Conservation (phyloP, 371 early-diverging fungal genomes). For the Mucor indicus region DNA sequence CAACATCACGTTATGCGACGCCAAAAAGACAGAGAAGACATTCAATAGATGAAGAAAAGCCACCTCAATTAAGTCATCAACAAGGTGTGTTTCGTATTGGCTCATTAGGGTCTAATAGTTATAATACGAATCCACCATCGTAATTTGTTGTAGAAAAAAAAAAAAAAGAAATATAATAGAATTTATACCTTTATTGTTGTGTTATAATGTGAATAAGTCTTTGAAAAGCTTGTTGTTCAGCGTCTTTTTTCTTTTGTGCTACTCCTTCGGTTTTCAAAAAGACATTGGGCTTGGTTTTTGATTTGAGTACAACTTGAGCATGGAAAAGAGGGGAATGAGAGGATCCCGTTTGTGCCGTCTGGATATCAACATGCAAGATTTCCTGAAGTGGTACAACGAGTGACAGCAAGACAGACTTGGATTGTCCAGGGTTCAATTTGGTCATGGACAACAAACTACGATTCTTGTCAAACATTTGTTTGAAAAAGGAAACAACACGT, state of each 20-base stretch:
- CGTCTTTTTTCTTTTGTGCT: conserved; percentile 5
- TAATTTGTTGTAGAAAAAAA: background rate
- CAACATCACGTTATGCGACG: conserved; percentile 24
- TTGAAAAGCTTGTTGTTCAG: conserved; percentile 4
- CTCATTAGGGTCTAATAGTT: conserved; percentile 1
- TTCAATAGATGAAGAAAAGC: conserved; percentile 23
- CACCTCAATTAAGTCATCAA: conserved; percentile 1
- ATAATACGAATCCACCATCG: background rate
- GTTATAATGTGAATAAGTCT: background rate
- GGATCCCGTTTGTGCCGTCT: background rate
- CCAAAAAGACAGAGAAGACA: conserved; percentile 39
- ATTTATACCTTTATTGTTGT: no score
- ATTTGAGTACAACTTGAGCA: background rate
- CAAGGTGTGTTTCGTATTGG: conserved; percentile 18
- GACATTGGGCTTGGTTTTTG: background rate
- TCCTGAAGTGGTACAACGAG: conserved; percentile 1
- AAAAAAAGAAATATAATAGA: no score
- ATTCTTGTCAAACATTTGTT: background rate
- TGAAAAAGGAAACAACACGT: background rate
- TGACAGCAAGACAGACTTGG: conserved; percentile 7
- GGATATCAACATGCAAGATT: background rate
- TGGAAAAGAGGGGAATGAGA: conserved; percentile 4
- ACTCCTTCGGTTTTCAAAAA: background rate
- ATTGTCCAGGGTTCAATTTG: conserved; percentile 1
- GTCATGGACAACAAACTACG: background rate